Evolutionary conservation across 768 basidiomycete genomes (phyloP).

Genomic region (Podaxis sp.): DNA sequence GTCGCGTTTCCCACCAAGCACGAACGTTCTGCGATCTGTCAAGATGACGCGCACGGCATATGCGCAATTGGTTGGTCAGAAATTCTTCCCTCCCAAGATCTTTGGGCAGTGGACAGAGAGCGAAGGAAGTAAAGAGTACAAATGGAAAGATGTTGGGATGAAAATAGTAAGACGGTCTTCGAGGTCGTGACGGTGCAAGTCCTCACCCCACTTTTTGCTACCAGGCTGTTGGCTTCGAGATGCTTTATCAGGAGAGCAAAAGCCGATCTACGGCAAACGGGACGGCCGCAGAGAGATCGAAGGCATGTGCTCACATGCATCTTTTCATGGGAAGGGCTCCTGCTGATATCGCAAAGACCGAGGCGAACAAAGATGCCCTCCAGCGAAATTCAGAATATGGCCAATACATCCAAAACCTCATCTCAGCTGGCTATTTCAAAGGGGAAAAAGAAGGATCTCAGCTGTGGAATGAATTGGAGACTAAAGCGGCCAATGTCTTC

Average conservation of each 20-base stretch:
- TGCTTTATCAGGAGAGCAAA: conserved; percentile 87
- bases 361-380: conserved; percentile 69
- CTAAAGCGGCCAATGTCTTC: conserved; percentile 68
- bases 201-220: conserved; percentile 11
- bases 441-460: conserved; percentile 75
- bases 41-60: conserved; percentile 89
- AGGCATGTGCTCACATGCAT: conserved; percentile 38
- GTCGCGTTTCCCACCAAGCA: conserved; percentile 82
- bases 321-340: background rate
- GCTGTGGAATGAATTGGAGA: conserved; percentile 73
- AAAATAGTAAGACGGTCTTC: conserved; percentile 66
- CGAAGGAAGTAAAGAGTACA: conserved; percentile 67
- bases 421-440: conserved; percentile 72
- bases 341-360: conserved; percentile 37
- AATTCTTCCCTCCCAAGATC: conserved; percentile 86
- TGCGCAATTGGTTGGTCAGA: conserved; percentile 90
- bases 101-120: conserved; percentile 74
- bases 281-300: conserved; percentile 39
- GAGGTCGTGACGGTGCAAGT: background rate
- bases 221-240: conserved; percentile 95
- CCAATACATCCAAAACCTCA: conserved; percentile 69
- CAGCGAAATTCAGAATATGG: conserved; percentile 64
- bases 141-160: conserved; percentile 86
- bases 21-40: conserved; percentile 59
- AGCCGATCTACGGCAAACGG: conserved; percentile 43